Evolutionary conservation across 2,329 filamentous ascomycete species (phyloP), one percentile per base, ranked within the genome.

Genomic region (Alternaria atra): DNA sequence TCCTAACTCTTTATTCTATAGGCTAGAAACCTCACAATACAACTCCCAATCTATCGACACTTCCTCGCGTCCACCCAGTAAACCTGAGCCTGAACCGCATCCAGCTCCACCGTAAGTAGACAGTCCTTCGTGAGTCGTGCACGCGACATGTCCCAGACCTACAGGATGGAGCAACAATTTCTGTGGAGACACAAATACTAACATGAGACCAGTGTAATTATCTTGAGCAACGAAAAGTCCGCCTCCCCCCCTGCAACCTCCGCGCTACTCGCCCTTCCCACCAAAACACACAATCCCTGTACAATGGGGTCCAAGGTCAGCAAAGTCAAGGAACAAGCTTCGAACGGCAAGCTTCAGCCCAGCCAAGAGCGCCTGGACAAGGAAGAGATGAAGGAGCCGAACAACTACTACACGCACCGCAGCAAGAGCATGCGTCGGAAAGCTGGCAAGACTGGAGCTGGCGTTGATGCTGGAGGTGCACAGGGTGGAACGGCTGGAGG

Each of bases 371-470:
- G 69, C 40, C 60, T 65, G 15, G 75, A 77, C 48, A 77, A 76
- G 39, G 74, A 60, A n/a, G 67, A 77, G 50, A 75, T 77, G 74
- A 72, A 74, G 60, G 75, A 77, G 40, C 75, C 75, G 3, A 48
- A 58, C 12, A 76, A 76, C 37, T 77, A 77, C 63, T 77, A 77
- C 61, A 60, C 69, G 37, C 68, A 71, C 35, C 68, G 75, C 3
- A 76, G 73, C 35, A 76, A 76, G 66, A 74, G 70, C 27, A 74
- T 75, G 72, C 61, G 74, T 6, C 57, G 68, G 52, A 77, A 77
- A 64, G 74, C 73, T 8, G 72, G 67, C n/a, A 69, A 68, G 44
- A 52, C 40, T 25, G 62, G 60, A 4, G 52, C 42, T 29, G 40
- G 32, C 5, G n/a, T 58, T 13, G 63, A 56, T 9, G 51, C 48